These are phyloP conservation scores for Citrus trifoliata DNA, from an alignment of 345 rosid genomes.

Conservation along the genomic window DNA sequence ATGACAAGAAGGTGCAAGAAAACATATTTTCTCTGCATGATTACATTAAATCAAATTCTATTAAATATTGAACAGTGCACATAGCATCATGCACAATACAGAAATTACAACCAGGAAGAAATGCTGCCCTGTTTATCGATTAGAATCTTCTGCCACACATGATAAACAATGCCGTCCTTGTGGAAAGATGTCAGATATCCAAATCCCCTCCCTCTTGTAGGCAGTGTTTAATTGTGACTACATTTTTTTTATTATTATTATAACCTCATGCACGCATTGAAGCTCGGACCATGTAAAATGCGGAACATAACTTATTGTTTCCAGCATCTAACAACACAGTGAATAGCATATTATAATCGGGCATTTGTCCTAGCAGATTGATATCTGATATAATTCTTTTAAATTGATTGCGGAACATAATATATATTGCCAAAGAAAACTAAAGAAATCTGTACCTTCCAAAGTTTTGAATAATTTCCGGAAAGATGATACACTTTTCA, in stretches of 20 bases:
- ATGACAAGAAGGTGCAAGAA: neutral
- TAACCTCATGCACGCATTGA: too few species aligned
- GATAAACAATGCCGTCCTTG: neutral
- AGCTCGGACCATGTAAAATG: neutral
- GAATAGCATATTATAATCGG: neutral
- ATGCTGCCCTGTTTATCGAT: neutral
- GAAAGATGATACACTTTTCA: conserved; percentile 64
- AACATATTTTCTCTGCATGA: neutral
- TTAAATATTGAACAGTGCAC: neutral
- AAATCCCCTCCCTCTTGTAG: neutral
- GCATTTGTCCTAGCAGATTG: neutral
- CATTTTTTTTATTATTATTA: too few species aligned
- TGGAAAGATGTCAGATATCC: neutral
- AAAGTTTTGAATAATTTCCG: conserved; percentile 80
- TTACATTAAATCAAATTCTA: neutral
- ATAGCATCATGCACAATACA: neutral
- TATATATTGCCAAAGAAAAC: neutral
- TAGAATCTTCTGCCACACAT: neutral
- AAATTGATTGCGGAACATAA: neutral
- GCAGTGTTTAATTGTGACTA: neutral
- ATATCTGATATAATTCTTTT: neutral
- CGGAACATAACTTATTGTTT: neutral
- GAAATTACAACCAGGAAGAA: neutral
- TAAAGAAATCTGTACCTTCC: conserved; percentile 57
- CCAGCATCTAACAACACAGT: neutral